These are phyloP conservation scores for Prunus padus DNA, from an alignment of 306 rosid species.

Conservation along the genomic window DNA sequence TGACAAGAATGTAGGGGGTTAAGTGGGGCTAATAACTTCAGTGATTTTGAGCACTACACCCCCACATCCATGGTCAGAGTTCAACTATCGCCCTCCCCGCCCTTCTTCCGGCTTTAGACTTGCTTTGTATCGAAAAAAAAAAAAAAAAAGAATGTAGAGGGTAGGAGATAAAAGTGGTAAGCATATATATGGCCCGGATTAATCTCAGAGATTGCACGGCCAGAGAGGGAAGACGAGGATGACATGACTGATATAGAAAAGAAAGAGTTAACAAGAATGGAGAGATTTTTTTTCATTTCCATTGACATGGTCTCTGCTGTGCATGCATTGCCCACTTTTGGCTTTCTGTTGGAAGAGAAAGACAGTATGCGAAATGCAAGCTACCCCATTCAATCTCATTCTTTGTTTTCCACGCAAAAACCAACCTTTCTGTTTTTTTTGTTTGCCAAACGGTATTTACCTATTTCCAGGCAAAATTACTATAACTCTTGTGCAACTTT, in stretches of 20 bases:
- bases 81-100: slow-evolving; percentile 9
- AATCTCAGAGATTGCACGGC: slow-evolving; percentile 16
- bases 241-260: too few relatives aligned
- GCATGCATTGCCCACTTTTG: slow-evolving; percentile 1
- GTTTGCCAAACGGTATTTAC: neutral
- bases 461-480: neutral
- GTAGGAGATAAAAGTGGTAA: neutral
- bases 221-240: neutral
- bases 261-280: neutral
- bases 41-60: slow-evolving; percentile 18
- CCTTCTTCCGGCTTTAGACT: neutral
- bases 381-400: slow-evolving; percentile 25
- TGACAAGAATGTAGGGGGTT: slow-evolving; percentile 27
- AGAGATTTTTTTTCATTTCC: slow-evolving; percentile 5
- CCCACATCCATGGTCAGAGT: slow-evolving; percentile 14
- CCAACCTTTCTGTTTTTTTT: neutral
- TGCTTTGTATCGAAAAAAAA: neutral
- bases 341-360: slow-evolving; percentile 5
- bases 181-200: slow-evolving; percentile 24
- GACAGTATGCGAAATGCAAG: slow-evolving; percentile 23
- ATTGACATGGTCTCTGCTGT: slow-evolving; percentile 18
- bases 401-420: slow-evolving; percentile 4
- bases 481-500: too few relatives aligned
- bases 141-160: neutral
- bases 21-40: slow-evolving; percentile 15